Conservation (phyloP, 495 filamentous ascomycete species). For the Neurospora tetrasperma region DNA sequence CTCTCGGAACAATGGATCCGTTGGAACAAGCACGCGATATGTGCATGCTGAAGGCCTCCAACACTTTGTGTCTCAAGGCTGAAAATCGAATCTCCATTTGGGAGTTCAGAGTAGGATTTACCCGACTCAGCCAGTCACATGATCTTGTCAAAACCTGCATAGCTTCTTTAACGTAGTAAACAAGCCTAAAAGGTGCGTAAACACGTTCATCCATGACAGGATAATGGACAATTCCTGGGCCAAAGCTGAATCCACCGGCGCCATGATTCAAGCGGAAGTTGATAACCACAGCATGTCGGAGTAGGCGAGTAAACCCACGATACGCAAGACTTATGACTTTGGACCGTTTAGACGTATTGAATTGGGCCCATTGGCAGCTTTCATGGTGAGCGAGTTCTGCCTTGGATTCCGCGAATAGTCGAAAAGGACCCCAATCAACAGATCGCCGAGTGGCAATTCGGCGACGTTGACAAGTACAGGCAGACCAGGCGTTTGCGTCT, state of each 20-base stretch:
- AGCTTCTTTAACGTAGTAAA: background rate
- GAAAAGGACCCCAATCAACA: background rate
- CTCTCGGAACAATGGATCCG: background rate
- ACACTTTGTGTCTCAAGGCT: background rate
- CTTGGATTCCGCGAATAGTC: background rate
- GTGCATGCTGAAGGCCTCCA: background rate
- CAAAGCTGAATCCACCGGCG: background rate
- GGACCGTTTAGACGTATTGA: background rate
- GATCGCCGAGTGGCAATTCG: background rate
- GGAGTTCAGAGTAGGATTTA: no score
- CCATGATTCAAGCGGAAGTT: background rate
- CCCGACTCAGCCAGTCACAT: no score
- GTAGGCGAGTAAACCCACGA: background rate
- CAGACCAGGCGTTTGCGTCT: background rate
- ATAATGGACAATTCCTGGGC: background rate
- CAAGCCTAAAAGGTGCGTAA: background rate
- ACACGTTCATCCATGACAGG: background rate
- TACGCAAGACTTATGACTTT: background rate
- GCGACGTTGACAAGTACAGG: background rate
- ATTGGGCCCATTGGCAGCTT: background rate
- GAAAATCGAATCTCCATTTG: no score
- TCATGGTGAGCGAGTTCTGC: background rate
- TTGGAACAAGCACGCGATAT: background rate
- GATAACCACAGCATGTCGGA: background rate
- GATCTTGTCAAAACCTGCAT: background rate